Evolutionary conservation across 768 basidiomycete species (phyloP), one percentile per base, ranked within the genome.

Genomic region (Hygrocybe coccinea): DNA sequence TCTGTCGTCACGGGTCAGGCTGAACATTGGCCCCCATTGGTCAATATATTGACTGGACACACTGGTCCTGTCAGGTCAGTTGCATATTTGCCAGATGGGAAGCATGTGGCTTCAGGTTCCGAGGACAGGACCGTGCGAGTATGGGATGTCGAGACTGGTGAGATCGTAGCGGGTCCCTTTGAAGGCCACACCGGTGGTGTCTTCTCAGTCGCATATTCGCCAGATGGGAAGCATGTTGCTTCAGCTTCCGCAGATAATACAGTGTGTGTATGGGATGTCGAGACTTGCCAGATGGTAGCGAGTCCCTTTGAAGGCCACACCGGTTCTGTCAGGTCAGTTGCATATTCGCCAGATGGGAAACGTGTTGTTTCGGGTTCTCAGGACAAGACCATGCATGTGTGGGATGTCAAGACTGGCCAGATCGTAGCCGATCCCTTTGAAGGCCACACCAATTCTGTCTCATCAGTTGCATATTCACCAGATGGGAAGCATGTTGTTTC

Each of bases 21-120:
- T 14, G 43, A 2, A 8, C 37, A 49, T 12, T 41, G n/a, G n/a
- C 38, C 53, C 12, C 53, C 45, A 17, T 46, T 21, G 17, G 58
- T 54, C 10, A 39, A 44, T 10, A 43, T 37, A 7, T 21, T 24
- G 22, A 48, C 46, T 19, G 66, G 63, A 60, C 64, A 22, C 17
- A 46, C 21, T 2, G 44, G 21, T 36, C 15, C 4, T 5, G 44
- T 46, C 44, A 8, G 17, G 5, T 55, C 75, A 4, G 65, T 80
- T 17, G 72, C 76, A 36, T 81, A 79, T 66, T 79, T 79, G 58
- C 79, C 79, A 0, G 67, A 70, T 33, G 79, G 80, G 15, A 78
- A 77, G 60, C 74, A 67, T 62, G 71, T 82, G 29, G 68, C 78
- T 7, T 79, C 77, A 5, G 79, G 77, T 0, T 76, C 76, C 7